A percentile compares a stretch with the other conserved stretches of the same genome.
Conservation (phyloP, 2,329 filamentous ascomycete species). For the Calonectria pauciramosa region DNA sequence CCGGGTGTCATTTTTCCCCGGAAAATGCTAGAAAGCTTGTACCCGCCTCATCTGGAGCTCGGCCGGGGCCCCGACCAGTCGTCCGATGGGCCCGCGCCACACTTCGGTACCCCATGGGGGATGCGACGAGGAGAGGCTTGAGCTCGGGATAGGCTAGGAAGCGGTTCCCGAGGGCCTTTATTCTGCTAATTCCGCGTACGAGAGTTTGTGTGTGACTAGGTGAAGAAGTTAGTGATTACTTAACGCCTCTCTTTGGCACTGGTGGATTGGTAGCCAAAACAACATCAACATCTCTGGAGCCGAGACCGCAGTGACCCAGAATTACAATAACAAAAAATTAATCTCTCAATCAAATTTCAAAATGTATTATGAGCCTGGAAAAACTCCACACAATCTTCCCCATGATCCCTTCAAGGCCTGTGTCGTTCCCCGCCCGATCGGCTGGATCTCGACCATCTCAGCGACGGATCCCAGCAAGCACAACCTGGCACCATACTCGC, state of each 20-base stretch:
- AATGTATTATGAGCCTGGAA: conserved; percentile 24
- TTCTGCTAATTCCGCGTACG: not conserved
- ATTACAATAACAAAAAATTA: not conserved
- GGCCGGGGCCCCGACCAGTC: not conserved
- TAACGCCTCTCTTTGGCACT: not conserved
- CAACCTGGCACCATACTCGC: conserved; percentile 27
- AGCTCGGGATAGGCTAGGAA: not conserved
- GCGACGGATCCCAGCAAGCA: conserved; percentile 2
- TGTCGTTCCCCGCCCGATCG: conserved; percentile 28
- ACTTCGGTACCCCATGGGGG: not conserved
- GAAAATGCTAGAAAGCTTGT: not conserved
- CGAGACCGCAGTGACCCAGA: not conserved
- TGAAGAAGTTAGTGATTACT: not conserved
- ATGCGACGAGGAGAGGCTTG: not conserved
- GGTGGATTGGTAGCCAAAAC: not conserved
- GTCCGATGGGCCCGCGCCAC: not conserved
- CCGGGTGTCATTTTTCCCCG: not conserved
- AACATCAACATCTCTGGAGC: not conserved
- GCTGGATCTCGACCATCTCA: conserved; percentile 25
- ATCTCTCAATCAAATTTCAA: not conserved
- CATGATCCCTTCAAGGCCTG: conserved; percentile 28
- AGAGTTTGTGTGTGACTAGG: not conserved
- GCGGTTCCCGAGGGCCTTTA: not conserved
- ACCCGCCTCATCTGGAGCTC: not conserved
- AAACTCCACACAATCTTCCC: conserved; percentile 8